Base-by-base conservation (phyloP, 2,329 filamentous ascomycete genomes). In the Colletotrichum godetiae region DNA sequence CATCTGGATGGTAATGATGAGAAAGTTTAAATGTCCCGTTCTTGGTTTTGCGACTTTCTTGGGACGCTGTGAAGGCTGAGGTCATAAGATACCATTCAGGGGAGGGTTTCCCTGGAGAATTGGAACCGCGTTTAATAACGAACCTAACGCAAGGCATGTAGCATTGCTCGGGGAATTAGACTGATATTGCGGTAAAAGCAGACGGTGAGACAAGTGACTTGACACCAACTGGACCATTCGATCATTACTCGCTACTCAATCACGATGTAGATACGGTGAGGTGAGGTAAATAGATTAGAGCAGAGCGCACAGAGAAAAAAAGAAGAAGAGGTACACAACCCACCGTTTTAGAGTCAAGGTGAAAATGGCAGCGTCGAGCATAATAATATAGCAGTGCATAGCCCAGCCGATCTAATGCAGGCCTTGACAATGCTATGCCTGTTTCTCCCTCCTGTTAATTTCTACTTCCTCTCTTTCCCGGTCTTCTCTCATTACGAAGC, bases 381-480 rank as follows among this genome's bases (percentile, higher is more conserved):
- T 49, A 53, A 46, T 49, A 49, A 52, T 42, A 67, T 22, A n/a
- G 33, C 31, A 35, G 22, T 29, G 64, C 70, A 73, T 63, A 60
- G 66, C 70, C 60, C 35, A 60, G 70, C 29, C 60, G 60, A 24
- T 70, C 59, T 60, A 65, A 73, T 73, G 60, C 55, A 73, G 42
- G 37, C 46, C 29, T 64, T 64, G 58, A 31, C 59, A 63, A 64
- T 53, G 52, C n/a, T 60, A 73, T 70, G 67, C 66, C 60, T 49
- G 55, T 70, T 65, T 60, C 49, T 56, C 62, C 61, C 49, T 56
- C 55, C 19, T 37, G 31, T n/a, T 46, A 24, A 24, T 49, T 46
- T 27, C 22, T 55, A n/a, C 55, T 56, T 53, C 24, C 33, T 59
- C 42, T 58, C 33, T 27, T 3, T n/a, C n/a, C 35, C 57, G 31